Conservation (phyloP, 2,329 filamentous ascomycete species). For the Arthrinium puccinioides region DNA sequence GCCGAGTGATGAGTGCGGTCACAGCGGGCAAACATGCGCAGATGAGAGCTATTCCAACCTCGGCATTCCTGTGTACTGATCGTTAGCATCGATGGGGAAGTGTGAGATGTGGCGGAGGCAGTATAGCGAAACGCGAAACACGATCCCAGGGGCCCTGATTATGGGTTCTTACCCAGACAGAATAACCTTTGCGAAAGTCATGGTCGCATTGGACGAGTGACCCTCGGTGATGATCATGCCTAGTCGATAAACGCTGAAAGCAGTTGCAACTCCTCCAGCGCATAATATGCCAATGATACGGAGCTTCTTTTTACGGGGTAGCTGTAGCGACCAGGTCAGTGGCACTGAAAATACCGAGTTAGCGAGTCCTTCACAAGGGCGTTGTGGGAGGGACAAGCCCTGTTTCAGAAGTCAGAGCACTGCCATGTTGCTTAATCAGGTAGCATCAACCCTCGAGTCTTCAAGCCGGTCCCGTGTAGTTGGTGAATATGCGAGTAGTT, state of each 20-base stretch:
- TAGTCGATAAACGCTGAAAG: constrained; percentile 21
- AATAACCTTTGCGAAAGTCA: constrained; percentile 19
- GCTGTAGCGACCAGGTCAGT: constrained; percentile 23
- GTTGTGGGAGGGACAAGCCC: too few relatives aligned
- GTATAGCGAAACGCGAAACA: too few relatives aligned
- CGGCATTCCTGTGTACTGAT: constrained; percentile 22
- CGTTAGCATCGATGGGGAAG: too few relatives aligned
- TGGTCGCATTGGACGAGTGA: constrained; percentile 15
- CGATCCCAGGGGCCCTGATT: not conserved
- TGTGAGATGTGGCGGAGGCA: too few relatives aligned
- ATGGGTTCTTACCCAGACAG: constrained; percentile 12
- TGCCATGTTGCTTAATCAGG: too few relatives aligned
- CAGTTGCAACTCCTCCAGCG: constrained; percentile 24
- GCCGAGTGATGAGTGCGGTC: too few relatives aligned
- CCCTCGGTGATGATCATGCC: constrained; percentile 16
- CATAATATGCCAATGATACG: constrained; percentile 20
- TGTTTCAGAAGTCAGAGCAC: too few relatives aligned
- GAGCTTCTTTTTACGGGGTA: constrained; percentile 20
- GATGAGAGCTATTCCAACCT: constrained; percentile 22
- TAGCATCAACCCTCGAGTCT: too few relatives aligned
- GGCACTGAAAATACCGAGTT: too few relatives aligned
- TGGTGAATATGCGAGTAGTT: too few relatives aligned
- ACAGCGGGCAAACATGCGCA: constrained; percentile 23
- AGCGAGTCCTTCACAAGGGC: too few relatives aligned
- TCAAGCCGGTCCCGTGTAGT: too few relatives aligned